Conservation (phyloP, 2,329 filamentous ascomycete species). For the Sclerotinia borealis region DNA sequence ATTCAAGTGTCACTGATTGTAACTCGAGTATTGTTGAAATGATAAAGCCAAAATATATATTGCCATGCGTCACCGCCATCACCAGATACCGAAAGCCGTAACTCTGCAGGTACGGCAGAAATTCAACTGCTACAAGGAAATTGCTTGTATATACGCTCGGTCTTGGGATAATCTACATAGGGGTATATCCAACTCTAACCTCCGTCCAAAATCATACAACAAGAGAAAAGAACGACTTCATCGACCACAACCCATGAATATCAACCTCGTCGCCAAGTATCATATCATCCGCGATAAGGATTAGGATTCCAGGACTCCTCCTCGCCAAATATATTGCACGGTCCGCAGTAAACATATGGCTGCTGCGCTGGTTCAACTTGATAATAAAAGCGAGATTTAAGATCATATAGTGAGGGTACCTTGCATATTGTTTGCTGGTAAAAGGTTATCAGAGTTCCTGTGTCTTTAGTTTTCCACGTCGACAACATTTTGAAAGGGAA, state of each 20-base stretch:
- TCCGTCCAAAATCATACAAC: no score
- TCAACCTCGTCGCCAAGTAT: background rate
- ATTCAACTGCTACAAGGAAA: background rate
- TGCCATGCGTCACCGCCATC: background rate
- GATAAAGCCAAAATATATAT: background rate
- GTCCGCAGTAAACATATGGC: background rate
- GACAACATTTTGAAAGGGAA: background rate
- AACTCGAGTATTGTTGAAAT: background rate
- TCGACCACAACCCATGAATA: background rate
- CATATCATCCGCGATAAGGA: background rate
- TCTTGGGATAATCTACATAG: no score
- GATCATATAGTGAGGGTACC: background rate
- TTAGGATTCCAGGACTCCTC: background rate
- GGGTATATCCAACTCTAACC: no score
- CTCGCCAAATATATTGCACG: conserved; percentile 6
- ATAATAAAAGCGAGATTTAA: conserved; percentile 7
- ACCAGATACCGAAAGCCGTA: background rate
- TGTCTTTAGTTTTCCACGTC: conserved; percentile 7
- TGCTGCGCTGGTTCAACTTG: conserved; percentile 6
- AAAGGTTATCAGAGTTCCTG: background rate
- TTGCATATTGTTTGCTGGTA: background rate
- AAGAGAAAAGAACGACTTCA: no score
- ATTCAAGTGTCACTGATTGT: background rate
- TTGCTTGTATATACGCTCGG: background rate
- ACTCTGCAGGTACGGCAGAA: background rate